Base-by-base conservation (phyloP, 306 rosid species). In the Gleditsia sinensis region DNA sequence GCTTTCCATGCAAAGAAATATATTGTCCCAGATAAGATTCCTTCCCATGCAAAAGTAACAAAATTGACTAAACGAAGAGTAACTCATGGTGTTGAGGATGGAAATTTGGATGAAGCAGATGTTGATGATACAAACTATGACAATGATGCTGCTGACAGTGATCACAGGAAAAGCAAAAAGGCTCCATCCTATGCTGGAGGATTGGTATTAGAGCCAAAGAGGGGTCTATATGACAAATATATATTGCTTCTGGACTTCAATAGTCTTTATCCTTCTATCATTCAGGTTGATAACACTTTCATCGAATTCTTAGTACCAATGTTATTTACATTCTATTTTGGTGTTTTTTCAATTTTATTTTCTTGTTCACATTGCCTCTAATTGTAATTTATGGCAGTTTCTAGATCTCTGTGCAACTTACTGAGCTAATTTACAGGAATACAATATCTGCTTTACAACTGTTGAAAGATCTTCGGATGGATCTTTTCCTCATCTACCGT, bases 181-280 rank as follows among this genome's bases (percentile, higher is more conserved):
- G 88, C 85, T 30, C 84, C 95, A 75, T 86, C 96, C 69, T 94
- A 92, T 78, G 97, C 95, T 0, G 99, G 99, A 49, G 99, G 99
- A 33, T 83, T 94, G 72, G 99, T 94, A 60, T 87, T 94, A 89
- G 99, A 94, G 83, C 99, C 99, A 80, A 94, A 92, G 84, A 89
- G 63, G 78, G 99, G 99, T 79, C 86, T 94, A 83, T 94, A 94
- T 69, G 99, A 94, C 88, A 94, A 92, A 73, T 91, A 90, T 77
- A 85, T 92, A 74, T 84, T 94, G 67, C 97, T 94, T 48, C 71
- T 94, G 85, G 99, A 94, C 84, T 94, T 94, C 88, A 94, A 94
- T 74, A 94, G 97, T 90, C 94, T 94, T 74, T 94, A 94, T 77
- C 99, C 97, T 76, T 94, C 99, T 67, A 94, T 94, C 71, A 94